Evolutionary conservation across 2,329 filamentous ascomycete species (phyloP).

Genomic region (Ophiocordyceps australis): DNA sequence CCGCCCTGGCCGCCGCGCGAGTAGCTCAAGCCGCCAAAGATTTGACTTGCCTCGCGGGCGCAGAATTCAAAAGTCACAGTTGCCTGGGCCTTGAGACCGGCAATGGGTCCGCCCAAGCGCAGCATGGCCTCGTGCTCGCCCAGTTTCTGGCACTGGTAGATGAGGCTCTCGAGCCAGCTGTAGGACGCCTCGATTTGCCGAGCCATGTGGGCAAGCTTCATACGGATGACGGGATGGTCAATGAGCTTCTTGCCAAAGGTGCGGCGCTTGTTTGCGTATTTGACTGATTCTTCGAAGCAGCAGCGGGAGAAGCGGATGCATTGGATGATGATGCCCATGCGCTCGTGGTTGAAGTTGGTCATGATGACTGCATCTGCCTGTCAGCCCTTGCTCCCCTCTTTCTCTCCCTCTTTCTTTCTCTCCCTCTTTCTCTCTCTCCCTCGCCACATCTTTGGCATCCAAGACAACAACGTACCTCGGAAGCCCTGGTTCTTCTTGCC

Average conservation of each 20-base stretch:
- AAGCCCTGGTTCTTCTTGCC: conserved; percentile 98
- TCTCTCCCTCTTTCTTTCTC: background rate
- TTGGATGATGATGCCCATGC: conserved; percentile 97
- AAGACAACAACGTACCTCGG: conserved; percentile 24
- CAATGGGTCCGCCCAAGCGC: conserved; percentile 85
- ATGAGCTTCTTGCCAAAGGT: conserved; percentile 96
- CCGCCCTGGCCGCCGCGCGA: conserved; percentile 84
- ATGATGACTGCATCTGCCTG: conserved; percentile 50
- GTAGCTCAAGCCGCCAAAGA: conserved; percentile 90
- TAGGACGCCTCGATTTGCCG: conserved; percentile 95
- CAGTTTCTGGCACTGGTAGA: conserved; percentile 90
- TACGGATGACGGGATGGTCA: conserved; percentile 89
- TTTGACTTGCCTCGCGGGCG: conserved; percentile 88
- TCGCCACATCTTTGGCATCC: conserved; percentile 24
- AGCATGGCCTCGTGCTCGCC: conserved; percentile 90
- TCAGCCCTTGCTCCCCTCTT: conserved; percentile 6
- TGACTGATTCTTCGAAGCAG: conserved; percentile 90
- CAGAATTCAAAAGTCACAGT: conserved; percentile 97
- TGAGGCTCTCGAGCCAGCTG: conserved; percentile 88
- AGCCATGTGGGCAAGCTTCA: conserved; percentile 97
- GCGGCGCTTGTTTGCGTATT: conserved; percentile 91
- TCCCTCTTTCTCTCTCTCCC: too few species aligned
- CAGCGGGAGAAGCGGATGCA: conserved; percentile 88
- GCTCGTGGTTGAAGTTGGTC: conserved; percentile 99
- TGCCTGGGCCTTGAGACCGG: conserved; percentile 80